These are phyloP conservation scores for Stemphylium beticola DNA, from an alignment of 2,329 filamentous ascomycete species.

Conservation along the genomic window DNA sequence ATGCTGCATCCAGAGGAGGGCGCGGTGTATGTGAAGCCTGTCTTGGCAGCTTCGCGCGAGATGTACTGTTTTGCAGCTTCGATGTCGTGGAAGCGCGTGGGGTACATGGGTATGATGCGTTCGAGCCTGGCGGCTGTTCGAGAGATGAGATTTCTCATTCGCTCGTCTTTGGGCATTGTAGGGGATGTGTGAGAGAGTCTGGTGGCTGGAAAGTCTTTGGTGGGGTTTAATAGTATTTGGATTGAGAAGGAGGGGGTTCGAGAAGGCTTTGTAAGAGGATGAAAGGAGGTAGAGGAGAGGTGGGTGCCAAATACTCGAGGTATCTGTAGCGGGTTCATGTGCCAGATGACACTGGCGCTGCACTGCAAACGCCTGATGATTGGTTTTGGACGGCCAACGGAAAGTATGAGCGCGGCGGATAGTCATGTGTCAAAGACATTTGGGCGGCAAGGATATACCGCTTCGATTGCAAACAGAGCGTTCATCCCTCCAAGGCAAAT, in stretches of 20 bases:
- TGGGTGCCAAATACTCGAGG: too few relatives aligned
- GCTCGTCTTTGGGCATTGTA: not conserved
- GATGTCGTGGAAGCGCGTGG: slow-evolving; percentile 7
- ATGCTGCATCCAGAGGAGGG: not conserved
- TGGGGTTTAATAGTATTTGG: too few relatives aligned
- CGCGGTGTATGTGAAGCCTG: not conserved
- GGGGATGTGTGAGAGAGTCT: not conserved
- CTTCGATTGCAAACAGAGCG: not conserved
- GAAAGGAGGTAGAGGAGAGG: too few relatives aligned
- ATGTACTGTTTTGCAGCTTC: slow-evolving; percentile 13
- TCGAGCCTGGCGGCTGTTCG: not conserved
- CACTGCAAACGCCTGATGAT: too few relatives aligned
- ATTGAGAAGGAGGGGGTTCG: too few relatives aligned
- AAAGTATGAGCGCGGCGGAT: too few relatives aligned
- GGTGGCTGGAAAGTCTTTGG: not conserved
- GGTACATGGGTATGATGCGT: slow-evolving; percentile 4
- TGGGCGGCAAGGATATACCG: not conserved
- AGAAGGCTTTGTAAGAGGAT: too few relatives aligned
- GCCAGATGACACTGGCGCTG: too few relatives aligned
- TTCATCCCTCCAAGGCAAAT: not conserved
- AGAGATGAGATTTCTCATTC: not conserved
- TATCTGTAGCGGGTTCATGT: too few relatives aligned
- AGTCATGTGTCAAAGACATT: not conserved
- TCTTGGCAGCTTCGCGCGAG: not conserved
- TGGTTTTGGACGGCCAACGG: too few relatives aligned